Evolutionary conservation across 805 yeast species (phyloP), one percentile per base, ranked within the genome.

Genomic region (Helenozyma rhizophorensis): DNA sequence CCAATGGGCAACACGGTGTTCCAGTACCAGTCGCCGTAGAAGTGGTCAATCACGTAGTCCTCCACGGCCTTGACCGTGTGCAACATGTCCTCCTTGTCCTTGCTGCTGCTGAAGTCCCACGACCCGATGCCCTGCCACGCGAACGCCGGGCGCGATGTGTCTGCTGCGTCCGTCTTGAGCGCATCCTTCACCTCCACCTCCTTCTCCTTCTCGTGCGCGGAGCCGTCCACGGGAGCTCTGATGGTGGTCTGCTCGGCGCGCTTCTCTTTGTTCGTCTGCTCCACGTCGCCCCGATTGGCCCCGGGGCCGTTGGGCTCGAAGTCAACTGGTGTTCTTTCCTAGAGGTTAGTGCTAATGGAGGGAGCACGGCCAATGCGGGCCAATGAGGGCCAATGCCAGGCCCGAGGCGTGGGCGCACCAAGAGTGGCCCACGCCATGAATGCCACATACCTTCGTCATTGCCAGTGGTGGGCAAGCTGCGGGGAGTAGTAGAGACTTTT

Each of bases 1-100:
- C 88, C 87, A 17, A 81, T 50, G 39, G 80, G 67, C 18, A 80
- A 47, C 0, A 78, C 70, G 18, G 79, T 68, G 62, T 83, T 83
- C 73, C 78, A 77, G 56, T 79, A 83, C 67, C 80, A 70, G 55
- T 84, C 95, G 10, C 80, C 76, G 45, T 71, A 78, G 48, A 80
- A 80, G 34, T 73, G 80, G 55, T 84, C 93, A 31, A 70, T 51
- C 24, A 84, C 75, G 43, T 80, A 84, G 12, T 72, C 64, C 50
- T 76, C 78, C 25, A 82, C 57, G 3, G 60, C 53, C 19, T 61
- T 58, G 18, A 56, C 30, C n/a, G 37, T 35, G 21, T 51, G 30
- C 38, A 62, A 51, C 6, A 54, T 40, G 10, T 47, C 36, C 22
- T 23, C 19, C 33, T 63, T 65, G 33, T 62, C 65, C 6, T 15